Base-by-base conservation (phyloP, 768 basidiomycete genomes). In the Suillus plorans region DNA sequence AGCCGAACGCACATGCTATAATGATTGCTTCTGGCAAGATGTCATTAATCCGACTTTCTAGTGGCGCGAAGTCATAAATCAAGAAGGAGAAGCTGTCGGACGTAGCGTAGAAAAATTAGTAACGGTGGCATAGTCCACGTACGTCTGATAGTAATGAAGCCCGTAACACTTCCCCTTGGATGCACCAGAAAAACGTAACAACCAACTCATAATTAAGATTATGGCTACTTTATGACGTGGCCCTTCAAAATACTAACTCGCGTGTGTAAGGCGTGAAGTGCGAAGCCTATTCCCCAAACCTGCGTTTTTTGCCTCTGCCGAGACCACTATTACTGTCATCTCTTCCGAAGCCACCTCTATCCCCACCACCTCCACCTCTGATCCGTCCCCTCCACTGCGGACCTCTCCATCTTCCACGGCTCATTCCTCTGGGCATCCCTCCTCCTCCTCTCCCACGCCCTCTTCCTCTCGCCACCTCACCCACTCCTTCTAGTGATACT, bases 331-430 rank as follows among this genome's bases (percentile, higher is more conserved):
- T 28, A 52, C 50, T 18, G 50, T 28, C 50, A 52, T 13, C n/a
- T 49, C n/a, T 55, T 56, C 34, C 55, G n/a, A 16, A 28, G 9
- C 61, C 22, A 22, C 28, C 37, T 20, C 62, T 25, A 58, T 31
- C 56, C 16, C 18, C 39, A 16, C 14, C 77, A 65, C 79, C 77
- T 66, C 79, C 78, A 67, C 84, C 84, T 41, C 83, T 80, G 49
- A 83, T 85, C 62, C 87, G 85, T 63, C 84, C 82, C 36, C 44
- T 58, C 63, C 50, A 58, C 4, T 58, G 31, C 31, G 31, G 57
- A 18, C 39, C 36, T 50, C 49, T 22, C 45, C 63, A 20, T 14
- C 63, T 41, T 42, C 63, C 63, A 13, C 49, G 37, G 42, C 42
- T 34, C 45, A 6, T 34, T 22, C 56, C 56, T 39, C 56, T 52